Base-by-base conservation (phyloP, 345 rosid genomes). In the Excoecaria agallocha region DNA sequence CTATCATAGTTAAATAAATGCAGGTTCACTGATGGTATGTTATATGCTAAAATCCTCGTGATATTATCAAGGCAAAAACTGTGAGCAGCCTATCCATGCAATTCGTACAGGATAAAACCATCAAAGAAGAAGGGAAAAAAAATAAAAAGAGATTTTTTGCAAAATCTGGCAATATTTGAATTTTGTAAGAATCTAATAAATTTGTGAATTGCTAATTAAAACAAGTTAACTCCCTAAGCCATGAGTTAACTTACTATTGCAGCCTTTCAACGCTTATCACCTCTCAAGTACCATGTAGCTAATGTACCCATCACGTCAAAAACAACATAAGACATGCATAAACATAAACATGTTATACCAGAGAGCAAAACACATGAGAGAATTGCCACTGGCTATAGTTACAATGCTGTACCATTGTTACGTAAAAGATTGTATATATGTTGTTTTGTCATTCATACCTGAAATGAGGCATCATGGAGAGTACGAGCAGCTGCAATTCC, bases 401-500 rank as follows among this genome's bases (percentile, higher is more conserved):
- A 5, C 7, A 3, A 4, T 19, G 24, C 20, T 38, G 20, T 3
- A 19, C 8, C 3, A 41, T 37, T 63, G 66, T 9, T 38, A 37
- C 17, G 24, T 64, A 12, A 8, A 41, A 56, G 60, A n/a, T 0
- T 54, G 58, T 54, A 54, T 19, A 54, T 16, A 16, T 0, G 30
- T 30, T 62, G 48, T 17, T 19, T 38, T 17, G 2, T 12, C 2
- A 16, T 7, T 25, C 6, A 59, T 76, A 94, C 98, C 96, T 88
- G 91, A 79, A 95, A 84, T 64, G 94, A 89, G 24, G 98, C 99
- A 75, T 95, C 96, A 57, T 85, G 90, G 67, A 93, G 98, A 48
- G 96, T 83, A 6, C 94, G 93, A 56, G 98, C 99, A 78, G 98
- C 99, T 12, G 99, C 82, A 67, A 95, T 75, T 74, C 99, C 99